These are phyloP conservation scores for Phyllosticta ampelicida DNA, from an alignment of 2,329 filamentous ascomycete species.

Conservation along the genomic window DNA sequence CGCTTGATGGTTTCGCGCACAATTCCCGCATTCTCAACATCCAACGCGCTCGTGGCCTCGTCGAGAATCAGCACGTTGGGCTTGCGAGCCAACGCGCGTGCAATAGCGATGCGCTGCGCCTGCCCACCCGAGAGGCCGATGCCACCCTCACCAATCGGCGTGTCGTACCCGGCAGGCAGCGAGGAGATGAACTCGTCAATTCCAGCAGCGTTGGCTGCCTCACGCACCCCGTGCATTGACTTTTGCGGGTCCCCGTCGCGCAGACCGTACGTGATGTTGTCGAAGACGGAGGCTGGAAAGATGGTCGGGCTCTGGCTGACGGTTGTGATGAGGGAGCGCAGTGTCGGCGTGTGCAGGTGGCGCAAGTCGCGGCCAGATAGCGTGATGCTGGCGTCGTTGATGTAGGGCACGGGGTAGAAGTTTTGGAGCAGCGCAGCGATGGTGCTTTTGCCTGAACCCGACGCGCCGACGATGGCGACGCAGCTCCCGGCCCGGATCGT, in stretches of 20 bases:
- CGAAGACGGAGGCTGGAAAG: conserved; percentile 65
- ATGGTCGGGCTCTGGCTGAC: conserved; percentile 63
- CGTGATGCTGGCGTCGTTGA: conserved; percentile 34
- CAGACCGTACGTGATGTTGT: conserved; percentile 77
- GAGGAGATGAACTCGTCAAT: conserved; percentile 68
- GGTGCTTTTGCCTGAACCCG: conserved; percentile 87
- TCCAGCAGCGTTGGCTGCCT: conserved; percentile 46
- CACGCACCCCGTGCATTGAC: conserved; percentile 34
- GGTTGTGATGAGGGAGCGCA: conserved; percentile 54
- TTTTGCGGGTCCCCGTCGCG: conserved; percentile 42
- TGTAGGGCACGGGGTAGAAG: conserved; percentile 44
- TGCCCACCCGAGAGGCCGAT: conserved; percentile 69
- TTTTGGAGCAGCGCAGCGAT: conserved; percentile 64
- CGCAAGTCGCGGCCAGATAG: conserved; percentile 49
- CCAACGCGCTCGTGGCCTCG: conserved; percentile 75
- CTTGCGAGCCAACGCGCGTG: conserved; percentile 60
- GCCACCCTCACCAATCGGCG: conserved; percentile 66
- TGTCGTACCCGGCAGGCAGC: conserved; percentile 61
- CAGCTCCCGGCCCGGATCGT: conserved; percentile 52
- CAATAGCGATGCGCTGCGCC: conserved; percentile 70
- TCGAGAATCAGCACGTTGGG: conserved; percentile 71
- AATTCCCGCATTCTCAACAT: conserved; percentile 53
- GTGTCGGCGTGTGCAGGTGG: conserved; percentile 47
- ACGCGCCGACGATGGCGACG: conserved; percentile 70
- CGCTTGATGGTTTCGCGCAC: conserved; percentile 52